phyloP scores from a whole-genome alignment of 1,284 basidiomycete species.

The Mixia osmundae region DNA sequence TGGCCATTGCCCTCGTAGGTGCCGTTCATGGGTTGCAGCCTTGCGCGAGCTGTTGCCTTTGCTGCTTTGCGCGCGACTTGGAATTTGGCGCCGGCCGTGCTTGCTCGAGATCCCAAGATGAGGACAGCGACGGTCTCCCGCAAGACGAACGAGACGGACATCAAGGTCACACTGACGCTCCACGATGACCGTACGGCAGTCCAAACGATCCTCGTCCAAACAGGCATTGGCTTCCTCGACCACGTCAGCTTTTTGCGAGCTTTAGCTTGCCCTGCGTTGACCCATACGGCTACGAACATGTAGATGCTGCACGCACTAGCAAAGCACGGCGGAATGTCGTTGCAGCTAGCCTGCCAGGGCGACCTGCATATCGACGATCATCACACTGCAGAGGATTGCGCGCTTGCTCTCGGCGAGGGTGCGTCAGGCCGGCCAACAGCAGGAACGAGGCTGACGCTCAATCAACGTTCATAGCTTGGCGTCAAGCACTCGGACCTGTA shows the following conservation, averaged over 20 bases:
- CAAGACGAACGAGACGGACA: conserved; percentile 80
- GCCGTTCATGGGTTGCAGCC: no score
- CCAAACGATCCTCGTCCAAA: conserved; percentile 67
- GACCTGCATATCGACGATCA: conserved; percentile 98
- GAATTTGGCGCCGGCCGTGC: no score
- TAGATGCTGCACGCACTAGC: conserved; percentile 93
- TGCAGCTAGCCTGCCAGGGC: conserved; percentile 73
- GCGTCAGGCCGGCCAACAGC: conserved; percentile 1
- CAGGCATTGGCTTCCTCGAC: conserved; percentile 94
- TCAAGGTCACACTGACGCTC: conserved; percentile 56
- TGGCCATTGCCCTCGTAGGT: no score
- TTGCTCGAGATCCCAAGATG: no score
- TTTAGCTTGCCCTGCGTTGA: neutral
- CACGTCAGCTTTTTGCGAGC: conserved; percentile 38
- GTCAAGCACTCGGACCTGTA: conserved; percentile 80
- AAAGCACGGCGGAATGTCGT: conserved; percentile 71
- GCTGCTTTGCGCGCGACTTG: no score
- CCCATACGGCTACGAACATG: no score
- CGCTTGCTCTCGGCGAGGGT: conserved; percentile 18
- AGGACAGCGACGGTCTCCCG: conserved; percentile 47
- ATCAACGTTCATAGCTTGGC: no score
- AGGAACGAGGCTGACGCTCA: no score
- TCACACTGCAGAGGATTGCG: conserved; percentile 75
- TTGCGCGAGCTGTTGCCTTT: no score
- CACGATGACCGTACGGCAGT: conserved; percentile 47